Evolutionary conservation across 2,329 filamentous ascomycete genomes (phyloP).

Genomic region (Fusarium sp.): DNA sequence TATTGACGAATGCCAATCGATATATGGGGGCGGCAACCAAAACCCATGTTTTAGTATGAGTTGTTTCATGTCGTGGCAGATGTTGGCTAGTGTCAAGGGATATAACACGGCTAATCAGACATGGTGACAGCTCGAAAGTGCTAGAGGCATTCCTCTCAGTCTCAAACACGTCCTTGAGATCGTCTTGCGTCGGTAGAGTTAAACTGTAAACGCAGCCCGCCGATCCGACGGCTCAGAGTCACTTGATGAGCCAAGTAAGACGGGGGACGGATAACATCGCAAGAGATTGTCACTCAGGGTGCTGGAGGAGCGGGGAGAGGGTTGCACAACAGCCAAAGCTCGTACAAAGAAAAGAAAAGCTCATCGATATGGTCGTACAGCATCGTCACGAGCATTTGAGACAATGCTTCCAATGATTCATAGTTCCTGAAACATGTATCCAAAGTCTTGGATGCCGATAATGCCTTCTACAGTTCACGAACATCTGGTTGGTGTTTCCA

Average conservation of each 20-base stretch:
- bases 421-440: slow-evolving; percentile 22
- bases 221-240: slow-evolving; percentile 24
- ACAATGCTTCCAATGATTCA: slow-evolving; percentile 16
- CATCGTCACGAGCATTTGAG: slow-evolving; percentile 28
- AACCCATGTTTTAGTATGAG: slow-evolving; percentile 23
- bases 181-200: background rate
- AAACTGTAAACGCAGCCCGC: slow-evolving; percentile 10
- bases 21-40: background rate
- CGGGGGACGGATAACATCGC: slow-evolving; percentile 12
- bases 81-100: slow-evolving; percentile 14
- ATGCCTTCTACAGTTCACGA: slow-evolving; percentile 7
- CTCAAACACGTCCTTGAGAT: slow-evolving; percentile 16
- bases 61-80: slow-evolving; percentile 33
- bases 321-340: slow-evolving; percentile 18
- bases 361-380: slow-evolving; percentile 8
- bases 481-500: slow-evolving; percentile 6
- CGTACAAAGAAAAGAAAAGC: slow-evolving; percentile 7
- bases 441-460: slow-evolving; percentile 8
- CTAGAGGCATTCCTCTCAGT: slow-evolving; percentile 8
- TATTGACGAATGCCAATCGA: slow-evolving; percentile 15
- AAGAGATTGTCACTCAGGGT: slow-evolving; percentile 10
- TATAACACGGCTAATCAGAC: slow-evolving; percentile 4
- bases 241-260: slow-evolving; percentile 4
- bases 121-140: slow-evolving; percentile 2
- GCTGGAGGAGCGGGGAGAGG: slow-evolving; percentile 5